Base-by-base conservation (phyloP, 768 basidiomycete species). In the Rhizopogon roseolus region DNA sequence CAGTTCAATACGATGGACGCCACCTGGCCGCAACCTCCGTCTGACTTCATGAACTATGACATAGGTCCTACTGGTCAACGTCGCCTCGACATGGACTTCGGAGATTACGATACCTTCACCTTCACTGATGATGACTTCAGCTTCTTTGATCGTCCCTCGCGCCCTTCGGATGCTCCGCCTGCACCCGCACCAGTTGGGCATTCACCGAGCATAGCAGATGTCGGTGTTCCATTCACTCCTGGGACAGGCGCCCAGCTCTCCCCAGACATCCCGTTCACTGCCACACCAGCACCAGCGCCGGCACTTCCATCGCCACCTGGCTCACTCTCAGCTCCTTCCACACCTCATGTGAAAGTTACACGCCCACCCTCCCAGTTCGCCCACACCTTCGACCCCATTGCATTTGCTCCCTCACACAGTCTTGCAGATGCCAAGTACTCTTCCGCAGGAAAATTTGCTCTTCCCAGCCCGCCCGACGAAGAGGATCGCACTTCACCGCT, bases 41-140 rank as follows among this genome's bases (percentile, higher is more conserved):
- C 53, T 27, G 67, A 69, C 17, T 74, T 71, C 60, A 74, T 82
- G 63, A 62, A 55, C 53, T 62, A 75, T 29, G 59, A 63, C 28
- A 65, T 71, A 36, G 57, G 63, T 41, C 73, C 72, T 39, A 76
- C 73, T 39, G 45, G 32, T 48, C 45, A 48, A 32, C 45, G 53
- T 5, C 66, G 60, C 38, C 65, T 67, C 49, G 68, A 68, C 49
- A 68, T 77, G 66, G 81, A 80, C 41, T 81, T 81, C 50, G 82
- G 32, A 34, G 45, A 48, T 19, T 48, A 85, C 34, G 79, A 82
- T 19, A 78, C 75, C 1, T 85, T 93, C 60, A 60, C 57, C 22
- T 68, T 69, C 46, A 92, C 91, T 0, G 91, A 94, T 49, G 91
- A 92, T 52, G 91, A 94, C 66, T 94, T 93, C 66, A 86, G 81